Percentiles rank a stretch among this genome's conserved stretches.
Evolutionary conservation across 2,329 filamentous ascomycete species (phyloP).

Genomic region (Penicillium sp.): DNA sequence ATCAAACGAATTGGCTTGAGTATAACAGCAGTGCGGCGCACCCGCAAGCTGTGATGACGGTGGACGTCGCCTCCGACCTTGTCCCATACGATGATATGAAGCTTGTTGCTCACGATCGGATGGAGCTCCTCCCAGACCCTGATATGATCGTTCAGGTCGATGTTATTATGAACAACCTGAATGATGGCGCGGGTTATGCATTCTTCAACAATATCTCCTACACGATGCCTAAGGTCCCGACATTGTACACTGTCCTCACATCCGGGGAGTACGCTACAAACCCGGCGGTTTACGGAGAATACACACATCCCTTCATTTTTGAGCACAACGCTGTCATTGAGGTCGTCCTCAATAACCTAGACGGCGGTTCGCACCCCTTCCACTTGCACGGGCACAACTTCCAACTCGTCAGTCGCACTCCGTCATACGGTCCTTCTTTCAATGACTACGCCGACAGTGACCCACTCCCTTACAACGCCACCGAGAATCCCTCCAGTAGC

Average conservation of each 20-base stretch:
- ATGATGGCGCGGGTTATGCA: constrained; percentile 59
- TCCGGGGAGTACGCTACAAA: constrained; percentile 53
- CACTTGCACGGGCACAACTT: constrained; percentile 61
- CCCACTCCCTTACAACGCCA: constrained; percentile 11
- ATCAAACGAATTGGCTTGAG: constrained; percentile 63
- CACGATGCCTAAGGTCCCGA: constrained; percentile 23
- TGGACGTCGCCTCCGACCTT: constrained; percentile 47
- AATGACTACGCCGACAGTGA: constrained; percentile 50
- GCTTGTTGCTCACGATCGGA: constrained; percentile 67
- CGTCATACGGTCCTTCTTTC: constrained; percentile 54
- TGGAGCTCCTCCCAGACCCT: constrained; percentile 60
- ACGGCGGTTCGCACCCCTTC: constrained; percentile 47
- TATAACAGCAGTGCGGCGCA: constrained; percentile 50
- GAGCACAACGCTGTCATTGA: constrained; percentile 43
- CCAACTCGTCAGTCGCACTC: constrained; percentile 62
- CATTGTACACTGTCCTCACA: constrained; percentile 29
- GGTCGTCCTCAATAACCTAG: constrained; percentile 45
- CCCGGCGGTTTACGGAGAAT: constrained; percentile 61
- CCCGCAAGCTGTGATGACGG: constrained; percentile 26
- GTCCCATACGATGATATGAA: constrained; percentile 70
- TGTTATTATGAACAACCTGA: constrained; percentile 68
- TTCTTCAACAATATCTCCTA: constrained; percentile 31
- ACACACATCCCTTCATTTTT: constrained; percentile 54
- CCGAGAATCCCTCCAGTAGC: constrained; percentile 26
- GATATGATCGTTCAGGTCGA: constrained; percentile 55